Evolutionary conservation across 371 early-diverging fungal species (phyloP), one percentile per base, ranked within the genome.

Genomic region (Haplosporangium sp.): DNA sequence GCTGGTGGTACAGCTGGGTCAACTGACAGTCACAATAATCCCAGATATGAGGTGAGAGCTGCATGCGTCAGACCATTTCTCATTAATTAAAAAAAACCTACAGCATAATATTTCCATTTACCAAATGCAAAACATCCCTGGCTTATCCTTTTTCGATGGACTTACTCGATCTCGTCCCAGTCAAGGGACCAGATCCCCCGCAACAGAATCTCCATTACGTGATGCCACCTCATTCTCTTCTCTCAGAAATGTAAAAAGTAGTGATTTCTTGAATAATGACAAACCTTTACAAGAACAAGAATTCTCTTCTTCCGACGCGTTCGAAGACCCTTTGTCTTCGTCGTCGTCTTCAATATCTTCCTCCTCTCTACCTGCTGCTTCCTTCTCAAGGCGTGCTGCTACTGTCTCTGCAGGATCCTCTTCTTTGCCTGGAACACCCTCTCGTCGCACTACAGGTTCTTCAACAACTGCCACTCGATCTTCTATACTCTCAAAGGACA

Each of bases 121-220:
- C 27, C 57, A 58, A n/a, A 77, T 77, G 78, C 78, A 77, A 39
- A 77, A 77, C 63, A 69, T 77, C 39, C 78, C 78, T 34, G 78
- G 78, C 17, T 34, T 77, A 37, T 77, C 78, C 19, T 77, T 77
- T 63, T 77, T 77, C 47, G 78, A 77, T 61, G 78, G 78, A 13
- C 70, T 77, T 17, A 69, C 78, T 10, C 55, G 62, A 35, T 72
- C 78, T 11, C 77, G 77, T 20, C 34, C 37, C 3, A 20, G 2
- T 35, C 42, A 55, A 15, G 40, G 13, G n/a, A 20, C 20, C 11
- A 19, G 65, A 5, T 39, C 53, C 17, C n/a, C 64, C 7, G 20
- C 64, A 20, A 57, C 42, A 58, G 59, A 58, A 17, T 38, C 59
- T 15, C 59, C 59, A 58, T 58, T 58, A 38, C 59, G 59, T 40